Evolutionary conservation across 1,284 basidiomycete genomes (phyloP).

Genomic region (Ceraceosorus guamensis): DNA sequence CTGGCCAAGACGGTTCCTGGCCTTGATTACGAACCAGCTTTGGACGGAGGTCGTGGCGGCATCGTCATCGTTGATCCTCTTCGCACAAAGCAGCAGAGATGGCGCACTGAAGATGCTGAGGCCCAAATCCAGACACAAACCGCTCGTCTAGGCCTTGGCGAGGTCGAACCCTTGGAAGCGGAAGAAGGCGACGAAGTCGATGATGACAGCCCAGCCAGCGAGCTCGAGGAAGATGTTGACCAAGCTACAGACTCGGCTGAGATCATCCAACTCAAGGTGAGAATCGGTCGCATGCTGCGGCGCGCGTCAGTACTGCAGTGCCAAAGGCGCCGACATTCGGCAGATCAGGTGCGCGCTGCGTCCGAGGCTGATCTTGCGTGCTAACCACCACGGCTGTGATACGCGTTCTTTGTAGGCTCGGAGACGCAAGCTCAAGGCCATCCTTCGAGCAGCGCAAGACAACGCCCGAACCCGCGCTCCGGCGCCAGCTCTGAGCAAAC

Average conservation of each 20-base stretch:
- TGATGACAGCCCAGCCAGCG: slow-evolving; percentile 19
- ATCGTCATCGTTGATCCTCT: slow-evolving; percentile 60
- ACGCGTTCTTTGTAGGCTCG: too few relatives aligned
- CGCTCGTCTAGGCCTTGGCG: slow-evolving; percentile 4
- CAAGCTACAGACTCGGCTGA: slow-evolving; percentile 22
- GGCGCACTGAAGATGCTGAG: slow-evolving; percentile 62
- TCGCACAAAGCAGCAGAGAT: slow-evolving; percentile 62
- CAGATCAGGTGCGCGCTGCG: too few relatives aligned
- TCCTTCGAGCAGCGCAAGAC: background rate
- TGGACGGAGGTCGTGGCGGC: slow-evolving; percentile 5
- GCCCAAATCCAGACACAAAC: slow-evolving; percentile 53
- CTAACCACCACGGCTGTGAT: too few relatives aligned
- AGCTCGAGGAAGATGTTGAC: slow-evolving; percentile 55
- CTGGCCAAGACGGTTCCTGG: slow-evolving; percentile 69
- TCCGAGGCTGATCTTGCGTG: too few relatives aligned
- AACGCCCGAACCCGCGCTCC: background rate
- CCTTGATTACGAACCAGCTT: slow-evolving; percentile 57
- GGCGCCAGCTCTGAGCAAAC: too few relatives aligned
- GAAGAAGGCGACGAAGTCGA: slow-evolving; percentile 22
- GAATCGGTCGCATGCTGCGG: too few relatives aligned
- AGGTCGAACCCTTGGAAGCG: slow-evolving; percentile 2
- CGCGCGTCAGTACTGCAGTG: too few relatives aligned
- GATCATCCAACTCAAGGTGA: slow-evolving; percentile 55
- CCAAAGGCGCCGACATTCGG: too few relatives aligned
- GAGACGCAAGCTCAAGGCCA: slow-evolving; percentile 5